Evolutionary conservation across 805 yeast species (phyloP).

Genomic region (Hemisphaericaspora nanyangensis): DNA sequence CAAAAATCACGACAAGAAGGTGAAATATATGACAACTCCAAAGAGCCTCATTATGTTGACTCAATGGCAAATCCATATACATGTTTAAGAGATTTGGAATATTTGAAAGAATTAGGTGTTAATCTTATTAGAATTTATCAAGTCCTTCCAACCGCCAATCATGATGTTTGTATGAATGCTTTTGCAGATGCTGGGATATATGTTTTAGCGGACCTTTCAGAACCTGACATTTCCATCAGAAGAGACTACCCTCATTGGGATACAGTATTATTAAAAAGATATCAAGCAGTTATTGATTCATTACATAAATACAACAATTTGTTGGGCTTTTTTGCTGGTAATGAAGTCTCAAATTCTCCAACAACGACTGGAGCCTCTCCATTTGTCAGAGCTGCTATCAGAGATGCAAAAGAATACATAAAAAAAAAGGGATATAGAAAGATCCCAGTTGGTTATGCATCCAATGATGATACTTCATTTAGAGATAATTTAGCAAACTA

Average conservation of each 20-base stretch:
- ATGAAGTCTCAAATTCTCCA: slow-evolving; percentile 33
- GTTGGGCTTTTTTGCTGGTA: slow-evolving; percentile 40
- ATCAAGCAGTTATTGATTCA: slow-evolving; percentile 30
- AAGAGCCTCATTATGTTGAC: slow-evolving; percentile 48
- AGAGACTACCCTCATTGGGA: slow-evolving; percentile 35
- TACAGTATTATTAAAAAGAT: slow-evolving; percentile 23
- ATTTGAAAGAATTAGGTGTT: slow-evolving; percentile 60
- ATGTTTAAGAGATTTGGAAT: slow-evolving; percentile 83
- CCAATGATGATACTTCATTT: slow-evolving; percentile 33
- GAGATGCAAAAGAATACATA: slow-evolving; percentile 31
- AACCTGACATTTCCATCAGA: slow-evolving; percentile 31
- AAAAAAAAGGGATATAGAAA: slow-evolving; percentile 21
- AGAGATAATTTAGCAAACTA: slow-evolving; percentile 25
- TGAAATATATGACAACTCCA: slow-evolving; percentile 17
- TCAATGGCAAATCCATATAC: slow-evolving; percentile 69
- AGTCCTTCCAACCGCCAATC: slow-evolving; percentile 66
- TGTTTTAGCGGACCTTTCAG: slow-evolving; percentile 33
- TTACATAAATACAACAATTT: slow-evolving; percentile 29
- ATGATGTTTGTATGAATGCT: slow-evolving; percentile 72
- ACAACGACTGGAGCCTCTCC: slow-evolving; percentile 27
- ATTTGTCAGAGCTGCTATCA: slow-evolving; percentile 33
- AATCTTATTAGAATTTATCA: slow-evolving; percentile 87
- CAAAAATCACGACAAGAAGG: slow-evolving; percentile 61
- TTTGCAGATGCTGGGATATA: slow-evolving; percentile 40
- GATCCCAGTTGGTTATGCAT: slow-evolving; percentile 41